Conservation (phyloP, 2,329 filamentous ascomycete species). For the Thelonectria discophora region DNA sequence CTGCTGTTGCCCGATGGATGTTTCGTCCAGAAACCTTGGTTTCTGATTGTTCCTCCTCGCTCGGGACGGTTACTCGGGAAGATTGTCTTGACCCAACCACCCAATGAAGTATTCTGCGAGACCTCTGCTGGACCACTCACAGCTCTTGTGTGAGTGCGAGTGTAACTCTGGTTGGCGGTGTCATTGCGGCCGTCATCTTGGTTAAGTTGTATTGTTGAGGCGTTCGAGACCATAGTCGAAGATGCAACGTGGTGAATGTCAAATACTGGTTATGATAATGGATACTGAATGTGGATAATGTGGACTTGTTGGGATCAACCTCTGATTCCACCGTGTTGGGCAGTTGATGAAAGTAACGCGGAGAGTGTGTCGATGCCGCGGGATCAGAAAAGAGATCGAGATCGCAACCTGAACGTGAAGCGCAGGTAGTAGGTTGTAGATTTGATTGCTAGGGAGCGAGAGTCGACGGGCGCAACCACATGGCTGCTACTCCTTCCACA, state of each 20-base stretch:
- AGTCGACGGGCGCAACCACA: neutral
- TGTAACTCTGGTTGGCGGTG: neutral
- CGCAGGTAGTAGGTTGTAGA: neutral
- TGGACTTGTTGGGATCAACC: neutral
- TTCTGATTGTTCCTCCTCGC: constrained; percentile 57
- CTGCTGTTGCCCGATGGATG: constrained; percentile 23
- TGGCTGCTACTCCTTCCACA: neutral
- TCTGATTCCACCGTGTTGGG: neutral
- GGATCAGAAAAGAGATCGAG: neutral
- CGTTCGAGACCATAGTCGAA: neutral
- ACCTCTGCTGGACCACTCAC: constrained; percentile 11
- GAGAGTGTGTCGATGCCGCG: neutral
- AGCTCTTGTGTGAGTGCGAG: neutral
- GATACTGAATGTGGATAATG: constrained; percentile 11
- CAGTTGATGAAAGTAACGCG: neutral
- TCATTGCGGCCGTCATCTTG: neutral
- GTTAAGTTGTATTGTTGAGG: neutral
- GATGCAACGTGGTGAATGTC: neutral
- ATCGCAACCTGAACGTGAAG: neutral
- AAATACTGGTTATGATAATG: constrained; percentile 5
- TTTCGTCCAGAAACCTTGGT: constrained; percentile 45
- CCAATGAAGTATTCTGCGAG: constrained; percentile 42
- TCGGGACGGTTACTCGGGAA: constrained; percentile 60
- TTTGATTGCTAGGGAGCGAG: neutral
- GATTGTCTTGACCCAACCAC: constrained; percentile 55